Evolutionary conservation across 306 rosid species (phyloP), one percentile per base, ranked within the genome.

Genomic region (Malus asiatica): DNA sequence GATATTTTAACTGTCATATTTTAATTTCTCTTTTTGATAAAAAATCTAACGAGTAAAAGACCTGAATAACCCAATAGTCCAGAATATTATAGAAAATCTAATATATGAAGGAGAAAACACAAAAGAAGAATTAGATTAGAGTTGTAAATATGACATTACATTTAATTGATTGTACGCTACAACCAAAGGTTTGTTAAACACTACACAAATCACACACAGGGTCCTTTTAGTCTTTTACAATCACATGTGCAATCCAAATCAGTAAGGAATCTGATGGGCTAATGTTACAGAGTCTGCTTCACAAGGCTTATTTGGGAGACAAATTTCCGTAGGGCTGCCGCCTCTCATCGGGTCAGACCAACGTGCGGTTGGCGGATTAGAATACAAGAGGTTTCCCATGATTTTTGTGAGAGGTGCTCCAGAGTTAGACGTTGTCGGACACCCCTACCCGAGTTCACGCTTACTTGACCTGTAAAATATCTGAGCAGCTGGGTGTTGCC

Each of bases 401-500:
- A 35, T 35, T 35, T 35, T 35, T 40, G 44, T 40, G 44, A 40
- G 44, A 40, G 3, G 44, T 40, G 19, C 5, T 4, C 5, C 0
- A 13, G 19, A 15, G 53, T 48, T 48, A 3, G 8, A 15, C 19
- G 8, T 48, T 16, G 8, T 15, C 53, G 16, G 19, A 15, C 53
- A 48, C 1, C 20, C 8, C 8, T 48, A 48, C 18, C 20, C 20
- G 13, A 4, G 6, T 1, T 48, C 20, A 48, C 55, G 18, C 9
- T 55, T 59, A 60, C 77, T 64, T 48, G 61, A 65, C 19, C 59
- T 62, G 64, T 15, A 69, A 46, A 30, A 52, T 15, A 58, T 60
- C 82, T 25, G 65, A 16, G 70, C 83, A 77, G 59, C 62, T 69
- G 60, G 73, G 20, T 11, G 77, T 72, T 74, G 89, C 77, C 53